Evolutionary conservation across 208 protist genomes (phyloP), one percentile per base, ranked within the genome.

Genomic region (Leishmania tropica): DNA sequence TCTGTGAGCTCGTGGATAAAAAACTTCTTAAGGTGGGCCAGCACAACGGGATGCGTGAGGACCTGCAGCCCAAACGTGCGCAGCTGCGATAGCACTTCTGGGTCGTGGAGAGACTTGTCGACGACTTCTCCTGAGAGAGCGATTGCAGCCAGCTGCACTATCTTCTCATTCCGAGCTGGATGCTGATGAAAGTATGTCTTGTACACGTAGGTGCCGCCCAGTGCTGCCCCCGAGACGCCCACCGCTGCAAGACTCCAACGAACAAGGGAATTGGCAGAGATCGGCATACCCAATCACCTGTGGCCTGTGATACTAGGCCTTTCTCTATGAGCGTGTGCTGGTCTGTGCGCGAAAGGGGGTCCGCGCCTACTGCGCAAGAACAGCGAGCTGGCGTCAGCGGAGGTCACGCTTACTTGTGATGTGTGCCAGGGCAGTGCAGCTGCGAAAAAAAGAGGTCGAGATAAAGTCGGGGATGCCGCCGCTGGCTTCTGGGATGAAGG

Each of bases 61-160:
- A 95, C 83, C 67, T 94, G 73, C 70, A 92, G 82, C 17, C 89
- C 87, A 80, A 97, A 94, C 42, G 58, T 48, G 4, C 80, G 76
- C 78, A 96, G 87, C 31, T 89, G 83, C 40, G 68, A 67, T n/a
- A 93, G 82, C 64, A 95, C 88, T 75, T 90, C 89, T n/a, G 81
- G 81, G 65, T 92, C 90, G 73, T 79, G 84, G 76, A 89, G 83
- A 60, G 82, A 91, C 73, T 85, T 87, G n/a, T 84, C 65, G 28
- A 96, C 83, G 8, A 96, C 90, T 70, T 92, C 89, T 67, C 87
- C 87, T 6, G 93, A 96, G n/a, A 97, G 88, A 7, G 92, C 88
- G 24, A 96, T 80, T 21, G 94, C 94, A 13, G 93, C 90, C 19
- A 97, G 58, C 64, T 90, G 91, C 17, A 97, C 48, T 19, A 96